Conservation (phyloP, 2,329 filamentous ascomycete genomes). For the Fusarium torulosum region DNA sequence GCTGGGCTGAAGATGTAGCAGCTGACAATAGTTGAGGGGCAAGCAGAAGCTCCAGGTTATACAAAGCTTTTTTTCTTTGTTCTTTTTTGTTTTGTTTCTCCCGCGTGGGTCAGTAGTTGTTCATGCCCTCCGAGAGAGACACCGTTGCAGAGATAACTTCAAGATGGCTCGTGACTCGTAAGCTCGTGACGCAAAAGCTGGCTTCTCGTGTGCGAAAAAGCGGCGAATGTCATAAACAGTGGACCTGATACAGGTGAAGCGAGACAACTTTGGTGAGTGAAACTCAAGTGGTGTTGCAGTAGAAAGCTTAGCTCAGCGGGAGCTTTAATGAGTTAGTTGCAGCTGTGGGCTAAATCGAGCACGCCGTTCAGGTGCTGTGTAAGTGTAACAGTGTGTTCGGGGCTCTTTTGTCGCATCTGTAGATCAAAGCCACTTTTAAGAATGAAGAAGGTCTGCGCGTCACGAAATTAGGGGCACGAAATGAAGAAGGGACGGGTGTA, state of each 20-base stretch:
- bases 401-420: constrained; percentile 27
- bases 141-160: constrained; percentile 27
- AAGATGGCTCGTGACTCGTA: constrained; percentile 40
- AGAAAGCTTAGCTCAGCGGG: constrained; percentile 43
- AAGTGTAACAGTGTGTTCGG: constrained; percentile 46
- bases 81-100: constrained; percentile 26
- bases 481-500: constrained; percentile 27
- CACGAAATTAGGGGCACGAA: constrained; percentile 37
- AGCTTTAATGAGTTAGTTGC: constrained; percentile 22
- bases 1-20: constrained; percentile 26
- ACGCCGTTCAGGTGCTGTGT: constrained; percentile 43
- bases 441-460: constrained; percentile 42
- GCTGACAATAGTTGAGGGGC: constrained; percentile 21
- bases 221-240: constrained; percentile 37
- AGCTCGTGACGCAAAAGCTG: constrained; percentile 43
- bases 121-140: constrained; percentile 15
- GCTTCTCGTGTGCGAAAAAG: constrained; percentile 32
- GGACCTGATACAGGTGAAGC: constrained; percentile 39
- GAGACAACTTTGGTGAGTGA: constrained; percentile 29
- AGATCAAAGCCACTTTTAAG: constrained; percentile 30
- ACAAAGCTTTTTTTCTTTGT: constrained; percentile 14
- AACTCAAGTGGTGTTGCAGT: constrained; percentile 32
- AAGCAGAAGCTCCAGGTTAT: constrained; percentile 27
- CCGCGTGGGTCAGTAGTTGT: constrained; percentile 25
- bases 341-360: constrained; percentile 26